phyloP scores from a whole-genome alignment of 2,329 filamentous ascomycete genomes.

The Ophiocordyceps camponoti-floridani region DNA sequence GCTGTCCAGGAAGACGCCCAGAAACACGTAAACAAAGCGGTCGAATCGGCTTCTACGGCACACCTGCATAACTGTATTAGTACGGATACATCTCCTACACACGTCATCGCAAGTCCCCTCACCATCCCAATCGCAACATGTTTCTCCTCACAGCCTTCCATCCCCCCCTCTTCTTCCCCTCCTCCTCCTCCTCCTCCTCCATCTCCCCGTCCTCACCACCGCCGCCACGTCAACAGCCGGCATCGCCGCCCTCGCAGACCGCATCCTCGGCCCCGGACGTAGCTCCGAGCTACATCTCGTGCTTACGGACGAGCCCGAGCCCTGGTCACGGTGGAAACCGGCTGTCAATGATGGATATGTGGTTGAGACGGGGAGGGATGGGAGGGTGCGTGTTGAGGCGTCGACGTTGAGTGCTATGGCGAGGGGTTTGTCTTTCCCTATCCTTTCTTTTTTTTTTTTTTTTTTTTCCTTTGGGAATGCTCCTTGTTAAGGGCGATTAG shows the following conservation, averaged over 20 bases:
- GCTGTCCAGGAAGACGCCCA: too few species aligned
- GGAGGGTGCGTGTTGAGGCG: constrained; percentile 6
- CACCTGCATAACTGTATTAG: too few species aligned
- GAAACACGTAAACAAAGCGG: too few species aligned
- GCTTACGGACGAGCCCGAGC: constrained; percentile 2
- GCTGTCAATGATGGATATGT: constrained; percentile 7
- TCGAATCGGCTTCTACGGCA: too few species aligned
- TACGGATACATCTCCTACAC: too few species aligned
- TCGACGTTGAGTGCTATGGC: constrained; percentile 7
- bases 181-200: background rate
- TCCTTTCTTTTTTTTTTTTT: background rate
- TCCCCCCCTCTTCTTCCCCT: background rate
- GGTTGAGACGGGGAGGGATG: constrained; percentile 1
- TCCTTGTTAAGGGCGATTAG: background rate
- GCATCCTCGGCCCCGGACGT: constrained; percentile 3
- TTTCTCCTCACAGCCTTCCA: too few species aligned
- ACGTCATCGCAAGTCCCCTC: too few species aligned
- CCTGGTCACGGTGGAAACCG: constrained; percentile 7
- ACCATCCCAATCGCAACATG: too few species aligned
- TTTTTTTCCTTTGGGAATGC: too few species aligned
- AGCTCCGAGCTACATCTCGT: constrained; percentile 4
- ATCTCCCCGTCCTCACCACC: background rate
- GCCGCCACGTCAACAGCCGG: constrained; percentile 1
- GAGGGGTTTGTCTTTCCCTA: too few species aligned
- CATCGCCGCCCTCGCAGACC: constrained; percentile 5